Evolutionary conservation across 495 filamentous ascomycete species (phyloP).

Genomic region (Aspergillus indologenus): DNA sequence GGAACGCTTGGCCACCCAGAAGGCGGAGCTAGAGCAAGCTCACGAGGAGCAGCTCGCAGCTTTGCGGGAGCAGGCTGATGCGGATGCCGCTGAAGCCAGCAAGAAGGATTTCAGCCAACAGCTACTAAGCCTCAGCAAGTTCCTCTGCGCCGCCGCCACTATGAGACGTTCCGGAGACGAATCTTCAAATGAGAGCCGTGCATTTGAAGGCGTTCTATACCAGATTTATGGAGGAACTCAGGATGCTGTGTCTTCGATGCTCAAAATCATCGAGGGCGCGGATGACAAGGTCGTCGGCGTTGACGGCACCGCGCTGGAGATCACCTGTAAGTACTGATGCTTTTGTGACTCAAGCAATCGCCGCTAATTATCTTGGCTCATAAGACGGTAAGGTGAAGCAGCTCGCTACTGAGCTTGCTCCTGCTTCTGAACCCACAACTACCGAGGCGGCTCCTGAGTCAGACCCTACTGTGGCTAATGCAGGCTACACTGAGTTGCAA

Average conservation of each 20-base stretch:
- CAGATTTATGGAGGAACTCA: constrained; percentile 85
- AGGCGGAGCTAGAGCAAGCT: constrained; percentile 65
- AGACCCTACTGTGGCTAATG: constrained; percentile 76
- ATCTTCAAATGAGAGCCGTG: constrained; percentile 68
- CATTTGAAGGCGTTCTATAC: constrained; percentile 85
- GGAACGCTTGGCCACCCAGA: constrained; percentile 62
- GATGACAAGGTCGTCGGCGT: constrained; percentile 68
- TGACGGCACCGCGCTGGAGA: constrained; percentile 58
- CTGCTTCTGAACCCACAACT: constrained; percentile 25
- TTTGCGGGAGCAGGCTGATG: constrained; percentile 59
- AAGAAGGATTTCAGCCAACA: constrained; percentile 50
- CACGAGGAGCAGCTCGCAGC: constrained; percentile 71
- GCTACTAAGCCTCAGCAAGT: constrained; percentile 70
- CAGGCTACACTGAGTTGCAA: constrained; percentile 70
- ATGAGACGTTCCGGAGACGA: constrained; percentile 63
- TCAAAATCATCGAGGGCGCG: constrained; percentile 78
- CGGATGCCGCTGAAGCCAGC: constrained; percentile 57
- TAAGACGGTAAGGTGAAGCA: constrained; percentile 68
- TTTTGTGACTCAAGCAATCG: not conserved
- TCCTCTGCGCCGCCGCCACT: constrained; percentile 73
- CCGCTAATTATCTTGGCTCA: constrained; percentile 28
- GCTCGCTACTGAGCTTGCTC: constrained; percentile 41
- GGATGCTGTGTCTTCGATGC: constrained; percentile 73
- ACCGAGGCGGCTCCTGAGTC: constrained; percentile 45
- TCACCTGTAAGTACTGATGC: constrained; percentile 65